Conservation (phyloP, 2,329 filamentous ascomycete genomes). For the Penicillium sp. region DNA sequence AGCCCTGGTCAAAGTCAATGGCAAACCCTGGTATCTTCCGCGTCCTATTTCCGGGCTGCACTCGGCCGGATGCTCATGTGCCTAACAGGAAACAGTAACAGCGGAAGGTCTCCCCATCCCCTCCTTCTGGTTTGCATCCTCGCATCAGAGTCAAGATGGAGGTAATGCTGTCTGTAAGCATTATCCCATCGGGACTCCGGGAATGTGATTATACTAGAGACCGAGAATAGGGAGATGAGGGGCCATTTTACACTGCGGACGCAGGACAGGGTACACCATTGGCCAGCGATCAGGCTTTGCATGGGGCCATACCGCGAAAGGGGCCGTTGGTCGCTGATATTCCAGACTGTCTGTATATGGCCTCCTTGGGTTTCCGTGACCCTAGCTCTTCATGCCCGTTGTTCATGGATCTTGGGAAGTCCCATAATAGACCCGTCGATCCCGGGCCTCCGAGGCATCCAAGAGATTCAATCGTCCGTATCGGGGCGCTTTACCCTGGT, state of each 20-base stretch:
- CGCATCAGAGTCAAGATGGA: slow-evolving; percentile 9
- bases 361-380: slow-evolving; percentile 20
- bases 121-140: slow-evolving; percentile 10
- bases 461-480: slow-evolving; percentile 1
- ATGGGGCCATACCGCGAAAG: slow-evolving; percentile 9
- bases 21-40: slow-evolving; percentile 16
- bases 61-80: slow-evolving; percentile 21
- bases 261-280: slow-evolving; percentile 13
- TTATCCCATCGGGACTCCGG: slow-evolving; percentile 13
- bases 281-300: slow-evolving; percentile 9
- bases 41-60: slow-evolving; percentile 22
- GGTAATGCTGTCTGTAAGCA: background rate
- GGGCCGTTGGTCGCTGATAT: slow-evolving; percentile 14
- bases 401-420: slow-evolving; percentile 26
- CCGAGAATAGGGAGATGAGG: slow-evolving; percentile 1
- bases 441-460: background rate
- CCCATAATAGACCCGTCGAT: slow-evolving; percentile 10
- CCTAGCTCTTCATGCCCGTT: slow-evolving; percentile 25
- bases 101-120: background rate
- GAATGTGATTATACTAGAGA: slow-evolving; percentile 9
- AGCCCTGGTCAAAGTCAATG: slow-evolving; percentile 4
- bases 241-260: slow-evolving; percentile 14
- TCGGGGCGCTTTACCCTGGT: background rate
- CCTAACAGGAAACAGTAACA: slow-evolving; percentile 15
- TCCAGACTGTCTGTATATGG: slow-evolving; percentile 9